phyloP scores from a whole-genome alignment of 1,284 basidiomycete genomes.

The Boletus mariae region DNA sequence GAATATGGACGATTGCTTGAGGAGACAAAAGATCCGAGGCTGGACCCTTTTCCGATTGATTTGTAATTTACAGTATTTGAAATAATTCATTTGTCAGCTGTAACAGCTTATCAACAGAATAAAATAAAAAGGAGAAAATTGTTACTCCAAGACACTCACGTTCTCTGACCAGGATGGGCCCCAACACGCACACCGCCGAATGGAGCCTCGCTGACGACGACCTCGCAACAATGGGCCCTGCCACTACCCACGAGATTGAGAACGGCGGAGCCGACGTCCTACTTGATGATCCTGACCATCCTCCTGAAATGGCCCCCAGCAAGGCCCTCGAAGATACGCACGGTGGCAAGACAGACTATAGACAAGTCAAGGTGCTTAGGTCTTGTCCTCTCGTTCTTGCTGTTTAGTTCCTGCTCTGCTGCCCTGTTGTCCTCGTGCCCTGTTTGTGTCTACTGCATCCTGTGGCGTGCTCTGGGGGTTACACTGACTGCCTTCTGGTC shows the following conservation, averaged over 20 bases:
- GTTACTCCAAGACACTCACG: background rate
- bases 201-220: conserved; percentile 56
- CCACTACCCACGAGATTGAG: conserved; percentile 27
- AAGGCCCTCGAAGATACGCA: conserved; percentile 39
- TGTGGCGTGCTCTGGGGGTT: conserved; percentile 11
- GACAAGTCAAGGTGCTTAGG: conserved; percentile 87
- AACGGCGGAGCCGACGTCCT: conserved; percentile 24
- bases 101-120: background rate
- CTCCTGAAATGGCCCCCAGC: conserved; percentile 22
- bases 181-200: conserved; percentile 31
- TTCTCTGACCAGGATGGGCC: conserved; percentile 22
- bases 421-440: conserved; percentile 23
- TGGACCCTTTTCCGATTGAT: background rate
- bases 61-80: conserved; percentile 5
- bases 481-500: conserved; percentile 18
- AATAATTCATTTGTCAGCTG: conserved; percentile 12
- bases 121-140: conserved; percentile 6
- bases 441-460: conserved; percentile 16
- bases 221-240: conserved; percentile 44
- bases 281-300: conserved; percentile 25
- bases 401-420: conserved; percentile 27
- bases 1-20: conserved; percentile 44
- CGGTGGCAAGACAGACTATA: conserved; percentile 40
- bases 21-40: no score
- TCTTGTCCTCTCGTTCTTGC: conserved; percentile 48